Percentiles rank a stretch among this genome's conserved stretches.
These are phyloP conservation scores for Rhizoctonia solani DNA, from an alignment of 1,284 basidiomycete genomes.

Conservation along the genomic window DNA sequence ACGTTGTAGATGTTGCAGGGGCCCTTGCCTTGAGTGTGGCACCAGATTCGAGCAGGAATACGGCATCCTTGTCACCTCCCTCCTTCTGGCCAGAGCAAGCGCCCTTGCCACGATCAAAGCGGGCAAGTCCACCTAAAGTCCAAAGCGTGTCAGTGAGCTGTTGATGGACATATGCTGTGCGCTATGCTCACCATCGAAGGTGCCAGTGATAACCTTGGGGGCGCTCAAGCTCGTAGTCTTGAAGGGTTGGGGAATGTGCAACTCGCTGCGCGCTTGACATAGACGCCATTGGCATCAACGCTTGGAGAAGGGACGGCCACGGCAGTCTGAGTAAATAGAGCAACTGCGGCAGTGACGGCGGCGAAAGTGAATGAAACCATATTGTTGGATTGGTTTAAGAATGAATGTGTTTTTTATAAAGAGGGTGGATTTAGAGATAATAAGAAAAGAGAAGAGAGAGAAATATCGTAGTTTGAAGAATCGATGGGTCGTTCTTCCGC, in stretches of 20 bases:
- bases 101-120: conserved; percentile 33
- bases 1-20: conserved; percentile 50
- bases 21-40: conserved; percentile 49
- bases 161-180: background rate
- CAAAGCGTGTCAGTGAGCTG: background rate
- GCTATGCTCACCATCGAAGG: conserved; percentile 27
- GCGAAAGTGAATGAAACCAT: conserved; percentile 31
- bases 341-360: conserved; percentile 29
- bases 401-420: conserved; percentile 16
- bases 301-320: conserved; percentile 28
- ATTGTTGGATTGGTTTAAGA: background rate
- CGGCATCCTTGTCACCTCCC: conserved; percentile 35
- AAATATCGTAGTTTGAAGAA: conserved; percentile 25
- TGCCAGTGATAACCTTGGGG: conserved; percentile 47
- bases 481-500: background rate
- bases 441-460: background rate
- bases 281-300: conserved; percentile 29
- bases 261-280: conserved; percentile 36
- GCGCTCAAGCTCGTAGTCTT: conserved; percentile 48
- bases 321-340: conserved; percentile 25
- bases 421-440: conserved; percentile 10
- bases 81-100: conserved; percentile 36
- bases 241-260: conserved; percentile 48
- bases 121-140: conserved; percentile 13
- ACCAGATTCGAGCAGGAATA: conserved; percentile 44